Base-by-base conservation (phyloP, 208 protist species). In the Leishmania arabica region DNA sequence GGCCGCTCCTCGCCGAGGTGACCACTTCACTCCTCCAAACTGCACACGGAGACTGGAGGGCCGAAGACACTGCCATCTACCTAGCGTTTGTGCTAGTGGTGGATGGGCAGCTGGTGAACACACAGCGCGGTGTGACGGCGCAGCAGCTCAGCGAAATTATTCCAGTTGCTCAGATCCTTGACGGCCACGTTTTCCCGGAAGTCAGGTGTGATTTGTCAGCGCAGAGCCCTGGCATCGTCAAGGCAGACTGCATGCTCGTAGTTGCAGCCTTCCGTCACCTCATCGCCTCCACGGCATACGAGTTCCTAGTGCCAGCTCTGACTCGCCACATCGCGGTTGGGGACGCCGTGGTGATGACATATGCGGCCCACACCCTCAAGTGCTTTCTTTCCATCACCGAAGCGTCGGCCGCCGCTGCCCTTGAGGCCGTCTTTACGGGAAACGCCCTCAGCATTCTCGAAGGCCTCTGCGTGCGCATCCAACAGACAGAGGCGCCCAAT, bases 11-110 rank as follows among this genome's bases (percentile, higher is more conserved):
- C 62, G 89, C 96, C 62, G 74, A 76, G 27, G 83, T 87, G 77
- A 80, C 84, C 34, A 83, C 83, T 19, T 73, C 68, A 21, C 86
- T 97, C 58, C 97, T 99, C 76, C 82, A 82, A 27, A 82, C 56
- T 7, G 87, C 92, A 40, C 68, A 62, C 11, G 72, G 54, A 19
- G 93, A 99, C 79, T 99, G 98, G 98, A 86, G 93, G 73, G 84
- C 92, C n/a, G 99, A 99, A 88, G 97, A 99, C 88, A 88, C 92
- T 6, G 97, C 97, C 53, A 99, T 99, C 84, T 99, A 97, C 83
- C 89, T 99, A 34, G 90, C 99, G 5, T 98, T 95, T 56, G 92
- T 97, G 1, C 84, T 99, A 2, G 92, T 94, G 21, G 81, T 99
- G 42, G 84, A 88, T 54, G 91, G 96, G 17, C 89, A 96, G 56